These are phyloP conservation scores for Colletotrichum phormii DNA, from an alignment of 2,329 filamentous ascomycete genomes.

Conservation along the genomic window DNA sequence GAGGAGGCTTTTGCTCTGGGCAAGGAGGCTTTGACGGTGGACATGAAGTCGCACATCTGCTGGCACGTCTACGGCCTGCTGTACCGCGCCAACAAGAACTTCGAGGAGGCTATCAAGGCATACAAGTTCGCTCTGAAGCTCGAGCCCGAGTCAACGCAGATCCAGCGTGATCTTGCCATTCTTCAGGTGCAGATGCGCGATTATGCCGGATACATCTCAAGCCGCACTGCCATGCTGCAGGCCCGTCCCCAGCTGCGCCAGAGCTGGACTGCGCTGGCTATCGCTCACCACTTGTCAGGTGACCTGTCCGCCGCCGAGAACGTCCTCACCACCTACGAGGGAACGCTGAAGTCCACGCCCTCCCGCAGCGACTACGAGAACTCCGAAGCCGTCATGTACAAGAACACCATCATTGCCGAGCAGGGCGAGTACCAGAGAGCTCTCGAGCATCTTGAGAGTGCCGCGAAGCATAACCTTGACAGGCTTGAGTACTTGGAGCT, in stretches of 20 bases:
- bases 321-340: slow-evolving; percentile 90
- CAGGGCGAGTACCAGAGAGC: slow-evolving; percentile 85
- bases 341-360: slow-evolving; percentile 86
- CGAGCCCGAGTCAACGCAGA: slow-evolving; percentile 94
- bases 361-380: slow-evolving; percentile 87
- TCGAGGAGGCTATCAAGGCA: slow-evolving; percentile 98
- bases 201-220: slow-evolving; percentile 92
- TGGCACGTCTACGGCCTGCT: slow-evolving; percentile 99
- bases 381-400: slow-evolving; percentile 94
- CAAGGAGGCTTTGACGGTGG: slow-evolving; percentile 90
- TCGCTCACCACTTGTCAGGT: slow-evolving; percentile 91
- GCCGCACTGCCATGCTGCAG: slow-evolving; percentile 87
- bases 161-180: slow-evolving; percentile 91
- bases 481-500: slow-evolving; percentile 87
- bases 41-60: slow-evolving; percentile 99
- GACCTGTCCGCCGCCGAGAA: slow-evolving; percentile 89
- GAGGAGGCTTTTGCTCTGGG: slow-evolving; percentile 95
- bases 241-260: slow-evolving; percentile 83
- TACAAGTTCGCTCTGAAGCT: slow-evolving; percentile 95
- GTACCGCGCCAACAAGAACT: slow-evolving; percentile 95
- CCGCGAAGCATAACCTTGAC: slow-evolving; percentile 84
- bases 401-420: slow-evolving; percentile 94
- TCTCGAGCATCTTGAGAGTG: slow-evolving; percentile 84
- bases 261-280: slow-evolving; percentile 97
- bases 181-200: slow-evolving; percentile 97